A percentile compares a stretch with the other conserved stretches of the same genome.
Evolutionary conservation across 2,329 filamentous ascomycete species (phyloP).

Genomic region (Phialocephala sp.): DNA sequence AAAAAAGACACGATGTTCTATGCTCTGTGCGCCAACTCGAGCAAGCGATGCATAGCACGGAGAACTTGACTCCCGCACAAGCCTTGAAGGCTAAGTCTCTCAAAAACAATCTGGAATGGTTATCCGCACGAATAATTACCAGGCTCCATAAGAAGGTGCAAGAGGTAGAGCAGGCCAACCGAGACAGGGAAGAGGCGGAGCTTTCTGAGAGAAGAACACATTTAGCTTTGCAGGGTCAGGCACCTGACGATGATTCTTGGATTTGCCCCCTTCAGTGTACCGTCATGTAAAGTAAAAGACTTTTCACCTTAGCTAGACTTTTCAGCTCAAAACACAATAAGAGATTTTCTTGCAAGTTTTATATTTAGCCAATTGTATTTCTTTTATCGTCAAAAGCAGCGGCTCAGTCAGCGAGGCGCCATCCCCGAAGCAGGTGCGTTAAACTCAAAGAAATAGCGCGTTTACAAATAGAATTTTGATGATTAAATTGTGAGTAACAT

Average conservation of each 20-base stretch:
- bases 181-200: not conserved
- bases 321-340: not conserved
- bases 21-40: conserved; percentile 2
- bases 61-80: not conserved
- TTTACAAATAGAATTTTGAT: too few relatives aligned
- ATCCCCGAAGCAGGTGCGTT: too few relatives aligned
- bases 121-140: not conserved
- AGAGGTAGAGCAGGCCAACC: conserved; percentile 1
- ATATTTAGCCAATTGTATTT: not conserved
- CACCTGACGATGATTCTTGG: not conserved
- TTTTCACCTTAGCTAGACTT: not conserved
- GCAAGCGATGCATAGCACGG: not conserved
- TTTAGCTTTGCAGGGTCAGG: not conserved
- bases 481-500: too few relatives aligned
- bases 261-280: not conserved
- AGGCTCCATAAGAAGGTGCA: conserved; percentile 2
- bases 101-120: not conserved
- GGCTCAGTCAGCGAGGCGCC: too few relatives aligned
- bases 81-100: not conserved
- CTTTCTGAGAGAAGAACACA: not conserved
- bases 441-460: too few relatives aligned
- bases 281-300: not conserved
- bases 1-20: conserved; percentile 4
- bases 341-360: not conserved
- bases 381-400: not conserved